A percentile compares a stretch with the other conserved stretches of the same genome.
These are phyloP conservation scores for Beauveria pseudobassiana DNA, from an alignment of 2,329 filamentous ascomycete species.

Conservation along the genomic window DNA sequence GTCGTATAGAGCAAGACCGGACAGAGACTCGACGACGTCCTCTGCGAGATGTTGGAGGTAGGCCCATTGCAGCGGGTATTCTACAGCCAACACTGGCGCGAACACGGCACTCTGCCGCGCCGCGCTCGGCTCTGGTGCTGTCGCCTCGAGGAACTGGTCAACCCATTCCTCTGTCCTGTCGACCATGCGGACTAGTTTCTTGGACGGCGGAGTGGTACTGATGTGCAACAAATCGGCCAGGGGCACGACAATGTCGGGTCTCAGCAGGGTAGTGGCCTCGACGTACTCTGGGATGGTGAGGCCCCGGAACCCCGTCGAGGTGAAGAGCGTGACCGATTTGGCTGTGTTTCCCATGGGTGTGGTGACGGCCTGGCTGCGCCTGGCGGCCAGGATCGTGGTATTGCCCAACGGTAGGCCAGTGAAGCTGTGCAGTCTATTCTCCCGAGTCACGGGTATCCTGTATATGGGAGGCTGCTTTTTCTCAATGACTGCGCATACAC, in stretches of 20 bases:
- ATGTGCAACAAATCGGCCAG: slow-evolving; percentile 60
- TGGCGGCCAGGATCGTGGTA: slow-evolving; percentile 66
- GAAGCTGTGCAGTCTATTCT: slow-evolving; percentile 64
- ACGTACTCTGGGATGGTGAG: slow-evolving; percentile 64
- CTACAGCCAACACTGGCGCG: slow-evolving; percentile 66
- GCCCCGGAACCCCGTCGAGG: slow-evolving; percentile 75
- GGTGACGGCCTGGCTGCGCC: slow-evolving; percentile 67
- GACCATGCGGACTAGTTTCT: slow-evolving; percentile 74
- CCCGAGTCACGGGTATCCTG: slow-evolving; percentile 26
- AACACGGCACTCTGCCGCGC: slow-evolving; percentile 38
- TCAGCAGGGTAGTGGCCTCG: slow-evolving; percentile 53
- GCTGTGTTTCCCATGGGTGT: slow-evolving; percentile 65
- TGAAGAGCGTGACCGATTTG: slow-evolving; percentile 67
- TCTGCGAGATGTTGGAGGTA: slow-evolving; percentile 68
- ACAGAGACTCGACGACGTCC: slow-evolving; percentile 50
- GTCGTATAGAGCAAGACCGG: slow-evolving; percentile 73
- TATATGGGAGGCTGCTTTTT: slow-evolving; percentile 43
- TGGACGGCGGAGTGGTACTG: slow-evolving; percentile 51
- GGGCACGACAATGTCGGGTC: slow-evolving; percentile 73
- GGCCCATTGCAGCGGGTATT: slow-evolving; percentile 66
- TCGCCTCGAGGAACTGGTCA: slow-evolving; percentile 50
- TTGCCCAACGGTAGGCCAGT: slow-evolving; percentile 60
- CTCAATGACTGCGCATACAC: slow-evolving; percentile 42
- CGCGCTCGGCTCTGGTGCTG: slow-evolving; percentile 20
- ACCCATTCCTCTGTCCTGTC: slow-evolving; percentile 82